phyloP scores from a whole-genome alignment of 345 rosid species.

The Lumnitzera racemosa region DNA sequence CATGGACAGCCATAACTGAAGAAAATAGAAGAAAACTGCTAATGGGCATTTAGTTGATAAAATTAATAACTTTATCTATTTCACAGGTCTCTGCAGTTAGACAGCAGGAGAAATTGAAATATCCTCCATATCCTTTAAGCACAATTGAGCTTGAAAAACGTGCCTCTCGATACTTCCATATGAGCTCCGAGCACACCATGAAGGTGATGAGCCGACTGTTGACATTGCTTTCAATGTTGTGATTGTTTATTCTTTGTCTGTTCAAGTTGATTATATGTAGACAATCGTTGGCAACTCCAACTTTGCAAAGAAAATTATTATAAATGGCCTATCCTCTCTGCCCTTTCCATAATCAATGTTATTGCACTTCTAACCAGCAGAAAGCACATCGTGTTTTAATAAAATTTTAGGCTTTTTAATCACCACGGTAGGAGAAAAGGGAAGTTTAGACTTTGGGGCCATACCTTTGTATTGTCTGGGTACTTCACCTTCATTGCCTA shows the following conservation, averaged over 20 bases:
- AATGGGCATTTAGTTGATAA: slow-evolving; percentile 4
- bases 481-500: too few relatives aligned
- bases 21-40: not conserved
- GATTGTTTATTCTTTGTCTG: not conserved
- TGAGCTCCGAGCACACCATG: slow-evolving; percentile 97
- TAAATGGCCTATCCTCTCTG: too few relatives aligned
- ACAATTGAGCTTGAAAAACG: slow-evolving; percentile 97
- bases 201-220: slow-evolving; percentile 37
- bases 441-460: too few relatives aligned
- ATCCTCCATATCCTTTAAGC: slow-evolving; percentile 92
- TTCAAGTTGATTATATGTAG: not conserved
- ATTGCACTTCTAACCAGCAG: too few relatives aligned
- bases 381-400: too few relatives aligned
- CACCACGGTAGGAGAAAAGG: too few relatives aligned
- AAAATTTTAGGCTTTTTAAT: too few relatives aligned
- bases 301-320: too few relatives aligned
- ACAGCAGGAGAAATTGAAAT: slow-evolving; percentile 66
- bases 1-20: too few relatives aligned
- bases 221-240: not conserved
- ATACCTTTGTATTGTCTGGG: too few relatives aligned
- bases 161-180: slow-evolving; percentile 85
- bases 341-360: too few relatives aligned
- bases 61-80: not conserved
- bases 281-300: too few relatives aligned
- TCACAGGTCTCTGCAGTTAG: slow-evolving; percentile 73